These are phyloP conservation scores for Starmerella khaoyaiensis DNA, from an alignment of 805 yeast species.

Conservation along the genomic window DNA sequence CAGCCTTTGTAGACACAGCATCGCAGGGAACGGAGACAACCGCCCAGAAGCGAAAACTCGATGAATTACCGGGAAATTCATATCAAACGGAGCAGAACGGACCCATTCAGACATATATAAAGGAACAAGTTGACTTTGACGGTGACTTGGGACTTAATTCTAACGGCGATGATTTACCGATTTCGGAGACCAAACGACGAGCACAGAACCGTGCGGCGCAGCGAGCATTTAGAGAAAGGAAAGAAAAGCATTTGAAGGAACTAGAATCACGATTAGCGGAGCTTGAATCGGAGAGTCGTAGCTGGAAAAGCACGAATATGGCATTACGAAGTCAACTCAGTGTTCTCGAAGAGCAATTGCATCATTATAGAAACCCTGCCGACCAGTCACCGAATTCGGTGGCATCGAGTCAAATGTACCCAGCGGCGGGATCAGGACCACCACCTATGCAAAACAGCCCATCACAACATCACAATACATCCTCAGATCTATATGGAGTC, in stretches of 20 bases:
- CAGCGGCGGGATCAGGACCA: no score
- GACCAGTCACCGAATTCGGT: no score
- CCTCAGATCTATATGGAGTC: no score
- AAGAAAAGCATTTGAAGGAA: conserved; percentile 75
- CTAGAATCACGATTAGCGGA: conserved; percentile 62
- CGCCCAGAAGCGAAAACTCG: conserved; percentile 11
- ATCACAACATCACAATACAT: no score
- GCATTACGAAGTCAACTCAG: conserved; percentile 65
- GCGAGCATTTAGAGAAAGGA: conserved; percentile 78
- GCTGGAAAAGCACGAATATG: conserved; percentile 58
- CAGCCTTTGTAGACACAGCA: no score
- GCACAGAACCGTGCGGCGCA: conserved; percentile 99
- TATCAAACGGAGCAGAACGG: not conserved
- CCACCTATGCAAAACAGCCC: no score
- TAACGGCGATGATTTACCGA: conserved; percentile 3
- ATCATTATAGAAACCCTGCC: conserved; percentile 36
- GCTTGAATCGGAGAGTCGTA: conserved; percentile 59
- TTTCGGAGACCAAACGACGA: conserved; percentile 72
- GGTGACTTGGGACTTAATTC: conserved; percentile 29
- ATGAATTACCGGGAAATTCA: conserved; percentile 1
- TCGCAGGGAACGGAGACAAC: not conserved
- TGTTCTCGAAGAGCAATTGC: conserved; percentile 56
- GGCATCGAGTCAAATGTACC: no score
- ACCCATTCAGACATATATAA: not conserved
- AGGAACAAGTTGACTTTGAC: not conserved